phyloP scores from a whole-genome alignment of 1,284 basidiomycete species.

The Ceratobasidium sp. region DNA sequence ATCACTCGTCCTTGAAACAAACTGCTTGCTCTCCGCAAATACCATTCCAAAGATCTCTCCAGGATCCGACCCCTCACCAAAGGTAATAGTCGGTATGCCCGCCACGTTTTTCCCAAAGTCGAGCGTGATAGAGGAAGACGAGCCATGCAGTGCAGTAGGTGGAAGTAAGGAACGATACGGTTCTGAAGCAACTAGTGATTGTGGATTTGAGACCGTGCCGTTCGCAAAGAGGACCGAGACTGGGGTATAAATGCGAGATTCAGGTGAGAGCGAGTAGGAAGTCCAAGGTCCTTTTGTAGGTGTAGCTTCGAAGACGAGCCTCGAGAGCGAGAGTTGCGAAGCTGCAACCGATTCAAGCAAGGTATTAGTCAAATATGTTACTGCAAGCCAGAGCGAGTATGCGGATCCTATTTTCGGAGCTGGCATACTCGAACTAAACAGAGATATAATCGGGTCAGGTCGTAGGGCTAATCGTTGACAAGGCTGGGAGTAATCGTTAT shows the following conservation, averaged over 20 bases:
- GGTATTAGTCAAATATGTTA: background rate
- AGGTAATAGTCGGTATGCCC: slow-evolving; percentile 38
- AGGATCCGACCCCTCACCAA: slow-evolving; percentile 27
- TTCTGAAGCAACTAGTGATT: slow-evolving; percentile 26
- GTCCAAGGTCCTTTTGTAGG: slow-evolving; percentile 36
- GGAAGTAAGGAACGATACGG: slow-evolving; percentile 22
- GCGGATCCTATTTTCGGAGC: background rate
- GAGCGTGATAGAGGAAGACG: slow-evolving; percentile 23
- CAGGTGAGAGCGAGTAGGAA: slow-evolving; percentile 27
- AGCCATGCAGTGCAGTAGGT: slow-evolving; percentile 17
- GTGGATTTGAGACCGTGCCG: slow-evolving; percentile 20
- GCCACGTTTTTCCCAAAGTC: slow-evolving; percentile 41
- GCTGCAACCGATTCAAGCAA: background rate
- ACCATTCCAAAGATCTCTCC: slow-evolving; percentile 39
- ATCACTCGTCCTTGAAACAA: slow-evolving; percentile 39
- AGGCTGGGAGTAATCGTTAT: background rate
- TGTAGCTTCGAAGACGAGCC: slow-evolving; percentile 31
- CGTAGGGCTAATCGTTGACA: background rate
- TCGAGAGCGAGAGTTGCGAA: slow-evolving; percentile 27
- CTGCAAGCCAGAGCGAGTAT: background rate
- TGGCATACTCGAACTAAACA: background rate
- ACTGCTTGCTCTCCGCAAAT: slow-evolving; percentile 38
- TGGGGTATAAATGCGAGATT: slow-evolving; percentile 21
- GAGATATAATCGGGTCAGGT: background rate
- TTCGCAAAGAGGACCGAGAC: slow-evolving; percentile 28